Percentiles rank a stretch among this genome's conserved stretches.
phyloP scores from a whole-genome alignment of 1,284 basidiomycete species.

The Malassezia slooffiae region DNA sequence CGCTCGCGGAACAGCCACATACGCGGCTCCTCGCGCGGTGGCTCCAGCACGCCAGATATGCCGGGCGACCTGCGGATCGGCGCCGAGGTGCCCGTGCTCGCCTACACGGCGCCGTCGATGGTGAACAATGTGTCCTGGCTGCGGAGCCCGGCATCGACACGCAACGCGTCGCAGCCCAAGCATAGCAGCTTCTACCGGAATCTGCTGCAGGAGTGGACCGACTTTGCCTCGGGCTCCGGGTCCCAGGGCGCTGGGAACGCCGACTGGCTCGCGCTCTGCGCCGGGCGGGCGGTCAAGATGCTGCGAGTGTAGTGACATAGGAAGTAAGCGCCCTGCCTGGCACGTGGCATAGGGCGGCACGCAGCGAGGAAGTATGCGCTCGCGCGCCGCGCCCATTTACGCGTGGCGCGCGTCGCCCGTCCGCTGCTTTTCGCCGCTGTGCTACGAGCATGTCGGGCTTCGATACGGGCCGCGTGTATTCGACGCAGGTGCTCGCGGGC shows the following conservation, averaged over 20 bases:
- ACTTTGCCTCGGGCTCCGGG: constrained; percentile 21
- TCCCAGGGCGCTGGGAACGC: constrained; percentile 3
- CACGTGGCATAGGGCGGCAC: neutral
- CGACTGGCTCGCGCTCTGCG: constrained; percentile 23
- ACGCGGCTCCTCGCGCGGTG: constrained; percentile 15
- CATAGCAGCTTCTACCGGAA: constrained; percentile 23
- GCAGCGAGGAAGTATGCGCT: neutral
- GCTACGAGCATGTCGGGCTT: constrained; percentile 44
- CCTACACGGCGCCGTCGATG: constrained; percentile 38
- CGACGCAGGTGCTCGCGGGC: constrained; percentile 36
- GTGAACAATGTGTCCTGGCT: constrained; percentile 46
- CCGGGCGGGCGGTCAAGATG: constrained; percentile 17
- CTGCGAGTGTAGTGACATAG: constrained; percentile 18
- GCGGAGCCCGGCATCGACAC: constrained; percentile 19
- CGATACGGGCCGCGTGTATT: constrained; percentile 40
- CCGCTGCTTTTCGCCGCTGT: neutral
- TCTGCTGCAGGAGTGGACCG: constrained; percentile 43
- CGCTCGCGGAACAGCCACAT: constrained; percentile 35
- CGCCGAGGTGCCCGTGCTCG: constrained; percentile 39
- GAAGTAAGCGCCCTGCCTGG: neutral
- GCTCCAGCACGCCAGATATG: constrained; percentile 12
- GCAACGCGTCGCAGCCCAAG: constrained; percentile 18
- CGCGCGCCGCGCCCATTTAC: neutral
- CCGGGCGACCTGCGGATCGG: constrained; percentile 31
- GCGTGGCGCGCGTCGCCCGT: neutral